These are phyloP conservation scores for Claviceps pusilla DNA, from an alignment of 2,329 filamentous ascomycete species.

Conservation along the genomic window DNA sequence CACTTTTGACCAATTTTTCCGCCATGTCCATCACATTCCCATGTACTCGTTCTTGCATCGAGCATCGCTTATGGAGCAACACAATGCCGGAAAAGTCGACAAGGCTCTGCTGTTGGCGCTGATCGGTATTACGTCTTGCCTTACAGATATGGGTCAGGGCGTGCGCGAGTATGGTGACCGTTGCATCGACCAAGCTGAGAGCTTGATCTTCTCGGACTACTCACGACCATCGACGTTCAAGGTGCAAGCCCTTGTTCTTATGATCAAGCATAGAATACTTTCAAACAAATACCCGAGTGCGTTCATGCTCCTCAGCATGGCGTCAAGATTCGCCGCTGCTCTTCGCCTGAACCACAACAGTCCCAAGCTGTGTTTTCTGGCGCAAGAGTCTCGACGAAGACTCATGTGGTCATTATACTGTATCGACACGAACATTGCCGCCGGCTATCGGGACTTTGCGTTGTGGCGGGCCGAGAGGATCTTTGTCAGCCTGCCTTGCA, in stretches of 20 bases:
- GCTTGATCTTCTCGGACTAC: slow-evolving; percentile 35
- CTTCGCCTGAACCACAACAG: slow-evolving; percentile 29
- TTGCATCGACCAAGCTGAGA: slow-evolving; percentile 40
- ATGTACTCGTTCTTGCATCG: slow-evolving; percentile 44
- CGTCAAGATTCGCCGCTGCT: slow-evolving; percentile 27
- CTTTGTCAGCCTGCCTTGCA: slow-evolving; percentile 26
- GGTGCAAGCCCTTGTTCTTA: slow-evolving; percentile 31
- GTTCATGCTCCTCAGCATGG: slow-evolving; percentile 29
- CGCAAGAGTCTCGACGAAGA: slow-evolving; percentile 27
- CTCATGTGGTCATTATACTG: slow-evolving; percentile 31
- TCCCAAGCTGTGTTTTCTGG: slow-evolving; percentile 23
- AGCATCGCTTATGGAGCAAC: slow-evolving; percentile 44
- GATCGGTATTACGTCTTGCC: slow-evolving; percentile 39
- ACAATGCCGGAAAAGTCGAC: slow-evolving; percentile 41
- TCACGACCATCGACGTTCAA: slow-evolving; percentile 42
- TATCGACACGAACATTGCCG: slow-evolving; percentile 26
- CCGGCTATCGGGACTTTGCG: slow-evolving; percentile 30
- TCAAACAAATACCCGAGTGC: slow-evolving; percentile 28
- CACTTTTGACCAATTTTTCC: slow-evolving; percentile 43
- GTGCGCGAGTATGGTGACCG: slow-evolving; percentile 36
- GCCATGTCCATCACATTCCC: slow-evolving; percentile 43
- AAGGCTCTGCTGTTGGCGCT: slow-evolving; percentile 37
- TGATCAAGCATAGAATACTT: slow-evolving; percentile 30
- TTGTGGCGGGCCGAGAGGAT: slow-evolving; percentile 27
- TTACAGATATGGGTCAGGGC: slow-evolving; percentile 38